Base-by-base conservation (phyloP, 1,284 basidiomycete species). In the Acaromyces ingoldii region DNA sequence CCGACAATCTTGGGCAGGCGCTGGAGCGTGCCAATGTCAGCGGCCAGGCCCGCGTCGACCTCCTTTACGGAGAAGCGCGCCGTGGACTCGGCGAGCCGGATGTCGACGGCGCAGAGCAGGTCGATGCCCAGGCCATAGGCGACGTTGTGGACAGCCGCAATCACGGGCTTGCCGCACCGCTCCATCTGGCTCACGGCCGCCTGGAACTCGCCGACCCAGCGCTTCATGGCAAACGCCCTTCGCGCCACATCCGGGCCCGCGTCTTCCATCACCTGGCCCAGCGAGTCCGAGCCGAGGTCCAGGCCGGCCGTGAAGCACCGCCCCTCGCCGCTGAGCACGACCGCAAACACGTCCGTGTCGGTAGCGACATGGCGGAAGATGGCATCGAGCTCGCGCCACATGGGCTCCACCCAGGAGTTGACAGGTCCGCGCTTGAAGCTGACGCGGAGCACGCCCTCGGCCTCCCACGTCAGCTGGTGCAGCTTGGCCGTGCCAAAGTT, bases 1-100 rank as follows among this genome's bases (percentile, higher is more conserved):
- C 84, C 88, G 0, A 84, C 82, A 39, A 88, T 81, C 71, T 90
- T 89, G 0, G 88, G 89, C 26, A 93, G 79, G 34, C 87, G 84
- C 29, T 91, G 88, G 13, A 97, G 81, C 0, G 89, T 86, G 2
- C 91, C 91, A 43, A 93, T 86, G 74, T 95, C 91, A 1, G 91
- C 88, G 2, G 91, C 90, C 0, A 95, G 80, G 0, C 89, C 91
- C 6, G 91, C 83, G 67, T 91, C 89, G 6, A 91, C 87, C 81
- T 96, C 91, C 88, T 90, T 89, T 77, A 95, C 88, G 15, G 83
- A 82, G 69, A 95, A 89, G 1, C 72, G 67, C 0, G 83, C 76
- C 58, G 84, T 80, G 0, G 81, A 78, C 0, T 87, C 81, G 1
- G 85, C 84, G 58, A 87, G 85, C 0, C 91, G 81, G 10, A 95